A percentile compares a stretch with the other conserved stretches of the same genome.
Conservation (phyloP, 1,139 yeast genomes). For the Spathaspora sp. region DNA sequence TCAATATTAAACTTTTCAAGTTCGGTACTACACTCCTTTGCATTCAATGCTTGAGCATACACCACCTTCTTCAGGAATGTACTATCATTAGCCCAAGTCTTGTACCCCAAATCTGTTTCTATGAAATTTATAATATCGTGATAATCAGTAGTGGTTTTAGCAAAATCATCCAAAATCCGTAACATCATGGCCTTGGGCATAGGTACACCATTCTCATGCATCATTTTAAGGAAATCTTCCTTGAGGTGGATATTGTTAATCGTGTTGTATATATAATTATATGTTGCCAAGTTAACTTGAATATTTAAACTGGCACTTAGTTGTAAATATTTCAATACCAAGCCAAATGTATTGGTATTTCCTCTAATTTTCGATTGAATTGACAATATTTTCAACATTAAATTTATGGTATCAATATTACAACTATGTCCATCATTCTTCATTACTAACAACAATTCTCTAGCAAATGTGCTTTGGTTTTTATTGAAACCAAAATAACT, state of each 20-base stretch:
- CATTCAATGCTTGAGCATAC: conserved; percentile 15
- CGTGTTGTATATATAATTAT: conserved; percentile 39
- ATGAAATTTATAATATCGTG: conserved; percentile 33
- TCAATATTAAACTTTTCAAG: conserved; percentile 7
- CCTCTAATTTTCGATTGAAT: conserved; percentile 38
- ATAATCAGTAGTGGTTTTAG: conserved; percentile 25
- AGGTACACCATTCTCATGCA: conserved; percentile 34
- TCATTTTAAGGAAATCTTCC: conserved; percentile 34
- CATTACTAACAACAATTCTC: conserved; percentile 43
- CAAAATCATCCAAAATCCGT: conserved; percentile 38
- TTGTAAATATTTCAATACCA: conserved; percentile 32
- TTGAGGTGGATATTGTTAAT: conserved; percentile 38
- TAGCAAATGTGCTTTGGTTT: conserved; percentile 43
- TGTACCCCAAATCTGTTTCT: conserved; percentile 31
- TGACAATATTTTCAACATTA: conserved; percentile 30
- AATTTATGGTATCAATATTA: conserved; percentile 42
- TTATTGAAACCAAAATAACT: conserved; percentile 43
- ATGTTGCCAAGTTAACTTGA: conserved; percentile 37
- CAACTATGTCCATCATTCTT: conserved; percentile 43
- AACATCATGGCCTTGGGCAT: conserved; percentile 30
- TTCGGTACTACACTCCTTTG: not conserved
- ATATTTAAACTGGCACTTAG: conserved; percentile 28
- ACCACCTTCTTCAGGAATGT: conserved; percentile 32
- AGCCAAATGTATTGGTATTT: conserved; percentile 30
- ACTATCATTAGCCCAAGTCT: conserved; percentile 31